A percentile compares a stretch with the other conserved stretches of the same genome.
Conservation (phyloP, 805 yeast genomes). For the Scheffersomyces lignosus region DNA sequence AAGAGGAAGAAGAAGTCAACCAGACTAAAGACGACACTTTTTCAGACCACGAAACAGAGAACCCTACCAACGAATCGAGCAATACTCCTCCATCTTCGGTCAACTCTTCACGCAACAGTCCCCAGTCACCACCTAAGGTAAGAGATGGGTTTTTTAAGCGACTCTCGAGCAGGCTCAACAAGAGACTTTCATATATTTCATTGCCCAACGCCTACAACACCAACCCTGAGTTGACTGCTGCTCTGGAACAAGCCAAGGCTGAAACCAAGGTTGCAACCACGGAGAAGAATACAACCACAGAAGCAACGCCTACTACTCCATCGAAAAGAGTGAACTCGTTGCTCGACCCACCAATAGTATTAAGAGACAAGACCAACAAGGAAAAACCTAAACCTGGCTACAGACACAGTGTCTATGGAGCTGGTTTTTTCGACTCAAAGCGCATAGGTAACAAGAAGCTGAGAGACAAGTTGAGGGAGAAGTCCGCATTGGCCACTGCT, state of each 20-base stretch:
- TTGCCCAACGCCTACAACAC: neutral
- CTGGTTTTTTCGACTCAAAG: neutral
- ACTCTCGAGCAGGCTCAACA: neutral
- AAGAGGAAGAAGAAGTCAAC: too few species aligned
- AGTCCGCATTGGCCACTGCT: too few species aligned
- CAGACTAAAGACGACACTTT: conserved; percentile 7
- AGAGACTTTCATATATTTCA: neutral
- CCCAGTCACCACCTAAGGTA: neutral
- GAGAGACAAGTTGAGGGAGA: conserved; percentile 1
- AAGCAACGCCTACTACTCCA: neutral
- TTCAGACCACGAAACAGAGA: too few species aligned
- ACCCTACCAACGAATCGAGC: neutral
- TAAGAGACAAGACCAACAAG: neutral
- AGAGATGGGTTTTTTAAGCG: neutral
- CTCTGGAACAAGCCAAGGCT: too few species aligned
- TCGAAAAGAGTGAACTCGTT: neutral
- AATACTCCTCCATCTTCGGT: neutral
- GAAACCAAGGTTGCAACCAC: too few species aligned
- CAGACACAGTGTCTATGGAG: conserved; percentile 3
- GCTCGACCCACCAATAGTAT: neutral
- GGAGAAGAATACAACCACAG: too few species aligned
- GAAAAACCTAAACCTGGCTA: neutral
- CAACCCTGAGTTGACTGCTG: too few species aligned
- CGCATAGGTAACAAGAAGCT: conserved; percentile 4
- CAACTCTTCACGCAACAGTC: neutral